A percentile compares a stretch with the other conserved stretches of the same genome.
Conservation (phyloP, 768 basidiomycete species). For the Amanita rimosa region DNA sequence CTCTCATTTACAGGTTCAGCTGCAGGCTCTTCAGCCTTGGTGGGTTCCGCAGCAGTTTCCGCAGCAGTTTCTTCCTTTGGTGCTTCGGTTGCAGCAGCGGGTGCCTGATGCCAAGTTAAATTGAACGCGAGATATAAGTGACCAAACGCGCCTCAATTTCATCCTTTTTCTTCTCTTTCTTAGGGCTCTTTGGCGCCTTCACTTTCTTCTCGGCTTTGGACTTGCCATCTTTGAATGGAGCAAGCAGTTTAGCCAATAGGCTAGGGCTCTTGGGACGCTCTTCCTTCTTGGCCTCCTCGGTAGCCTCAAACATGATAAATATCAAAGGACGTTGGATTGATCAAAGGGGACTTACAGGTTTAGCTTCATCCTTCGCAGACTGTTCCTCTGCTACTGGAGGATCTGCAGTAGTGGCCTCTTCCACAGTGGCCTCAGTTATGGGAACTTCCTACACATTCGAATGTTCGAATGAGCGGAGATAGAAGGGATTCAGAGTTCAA, state of each 20-base stretch:
- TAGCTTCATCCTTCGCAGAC: conserved; percentile 27
- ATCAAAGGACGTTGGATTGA: conserved; percentile 5
- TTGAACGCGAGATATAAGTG: conserved; percentile 8
- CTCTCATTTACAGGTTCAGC: conserved; percentile 64
- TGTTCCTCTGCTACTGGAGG: conserved; percentile 20
- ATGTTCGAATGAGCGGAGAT: not conserved
- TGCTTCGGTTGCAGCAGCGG: conserved; percentile 24
- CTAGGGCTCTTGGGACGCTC: conserved; percentile 74
- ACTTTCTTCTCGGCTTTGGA: conserved; percentile 47
- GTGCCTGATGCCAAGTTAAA: not conserved
- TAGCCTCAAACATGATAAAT: conserved; percentile 19
- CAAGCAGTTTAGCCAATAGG: conserved; percentile 67
- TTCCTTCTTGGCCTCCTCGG: conserved; percentile 60
- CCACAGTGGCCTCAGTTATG: conserved; percentile 12
- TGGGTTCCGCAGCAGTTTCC: conserved; percentile 23
- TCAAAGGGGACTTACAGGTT: conserved; percentile 23
- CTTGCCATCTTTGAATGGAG: conserved; percentile 67
- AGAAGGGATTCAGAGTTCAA: not conserved
- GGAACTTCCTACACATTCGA: conserved; percentile 5
- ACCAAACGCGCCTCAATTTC: conserved; percentile 36
- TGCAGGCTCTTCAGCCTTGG: conserved; percentile 32
- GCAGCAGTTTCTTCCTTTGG: conserved; percentile 32
- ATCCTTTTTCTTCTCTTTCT: conserved; percentile 78
- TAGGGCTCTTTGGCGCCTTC: conserved; percentile 64
- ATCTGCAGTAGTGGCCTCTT: conserved; percentile 13